These are phyloP conservation scores for Dactylellina drechsleri DNA, from an alignment of 2,329 filamentous ascomycete species.

Conservation along the genomic window DNA sequence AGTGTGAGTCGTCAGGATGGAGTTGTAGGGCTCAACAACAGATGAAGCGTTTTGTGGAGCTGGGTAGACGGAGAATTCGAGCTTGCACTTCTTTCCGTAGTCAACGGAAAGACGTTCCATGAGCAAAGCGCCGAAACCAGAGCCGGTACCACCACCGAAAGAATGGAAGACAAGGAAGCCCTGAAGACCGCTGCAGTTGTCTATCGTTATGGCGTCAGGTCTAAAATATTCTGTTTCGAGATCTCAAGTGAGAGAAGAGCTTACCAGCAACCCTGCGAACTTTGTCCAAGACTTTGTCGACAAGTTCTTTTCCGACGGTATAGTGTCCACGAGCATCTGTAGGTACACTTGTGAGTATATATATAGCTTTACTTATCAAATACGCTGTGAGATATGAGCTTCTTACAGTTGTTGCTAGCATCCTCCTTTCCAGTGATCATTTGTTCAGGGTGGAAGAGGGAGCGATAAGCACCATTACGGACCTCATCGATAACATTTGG, in stretches of 20 bases:
- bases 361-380: constrained; percentile 10
- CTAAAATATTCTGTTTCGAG: not conserved
- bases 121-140: constrained; percentile 95
- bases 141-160: constrained; percentile 98
- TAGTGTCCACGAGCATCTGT: constrained; percentile 93
- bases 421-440: constrained; percentile 99
- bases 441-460: constrained; percentile 97
- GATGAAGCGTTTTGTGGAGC: constrained; percentile 96
- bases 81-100: constrained; percentile 99
- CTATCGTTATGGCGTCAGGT: constrained; percentile 60
- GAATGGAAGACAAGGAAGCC: constrained; percentile 99
- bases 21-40: constrained; percentile 99
- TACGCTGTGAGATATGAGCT: not conserved
- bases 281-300: constrained; percentile 97
- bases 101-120: constrained; percentile 99
- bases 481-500: constrained; percentile 99
- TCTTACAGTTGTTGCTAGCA: constrained; percentile 91
- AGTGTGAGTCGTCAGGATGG: constrained; percentile 97
- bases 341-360: constrained; percentile 31
- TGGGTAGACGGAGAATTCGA: constrained; percentile 99
- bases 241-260: not conserved
- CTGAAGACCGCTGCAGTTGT: constrained; percentile 97
- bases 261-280: constrained; percentile 83
- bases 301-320: constrained; percentile 99
- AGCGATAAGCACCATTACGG: constrained; percentile 94